Evolutionary conservation across 306 rosid genomes (phyloP), one percentile per base, ranked within the genome.

Genomic region (Casuarina cunninghamiana): DNA sequence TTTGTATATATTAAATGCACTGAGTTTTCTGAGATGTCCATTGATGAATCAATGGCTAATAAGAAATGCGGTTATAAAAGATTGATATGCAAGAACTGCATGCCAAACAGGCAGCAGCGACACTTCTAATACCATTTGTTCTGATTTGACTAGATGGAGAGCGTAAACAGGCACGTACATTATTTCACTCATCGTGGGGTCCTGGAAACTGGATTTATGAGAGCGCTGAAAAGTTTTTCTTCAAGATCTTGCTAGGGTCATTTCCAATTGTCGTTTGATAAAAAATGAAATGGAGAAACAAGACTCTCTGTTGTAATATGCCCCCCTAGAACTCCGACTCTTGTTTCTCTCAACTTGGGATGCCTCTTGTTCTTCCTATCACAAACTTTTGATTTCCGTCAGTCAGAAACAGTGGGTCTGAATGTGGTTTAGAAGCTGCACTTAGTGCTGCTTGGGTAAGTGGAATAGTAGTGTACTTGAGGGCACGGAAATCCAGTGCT

Each of bases 401-500:
- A 3, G 15, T 41, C 5, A 3, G 4, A 41, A 66, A 17, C 21
- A 41, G 15, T 16, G 46, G 38, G 48, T 35, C 5, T 61, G 17
- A 61, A 61, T 35, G 42, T 37, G n/a, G 35, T 61, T 61, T 11
- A 43, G 43, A 12, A 10, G 68, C 43, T 37, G 17, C 68, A 10
- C 43, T 4, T 61, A 32, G 68, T 61, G n/a, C 35, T 61, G 68
- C n/a, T 61, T 35, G n/a, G 35, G 43, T 17, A 35, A 37, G 43
- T 10, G 43, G 42, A 11, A 7, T 16, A 61, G 68, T 61, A 10
- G 43, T 61, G 35, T 32, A 8, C 35, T 65, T 73, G 70, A 69
- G 46, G 38, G 50, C 38, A 41, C 71, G 76, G 63, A 73, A 63
- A 57, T 42, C 55, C 58, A 66, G 41, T 54, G 76, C 53, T 46